phyloP scores from a whole-genome alignment of 179 eudicot genomes.

The Actinidia arguta region DNA sequence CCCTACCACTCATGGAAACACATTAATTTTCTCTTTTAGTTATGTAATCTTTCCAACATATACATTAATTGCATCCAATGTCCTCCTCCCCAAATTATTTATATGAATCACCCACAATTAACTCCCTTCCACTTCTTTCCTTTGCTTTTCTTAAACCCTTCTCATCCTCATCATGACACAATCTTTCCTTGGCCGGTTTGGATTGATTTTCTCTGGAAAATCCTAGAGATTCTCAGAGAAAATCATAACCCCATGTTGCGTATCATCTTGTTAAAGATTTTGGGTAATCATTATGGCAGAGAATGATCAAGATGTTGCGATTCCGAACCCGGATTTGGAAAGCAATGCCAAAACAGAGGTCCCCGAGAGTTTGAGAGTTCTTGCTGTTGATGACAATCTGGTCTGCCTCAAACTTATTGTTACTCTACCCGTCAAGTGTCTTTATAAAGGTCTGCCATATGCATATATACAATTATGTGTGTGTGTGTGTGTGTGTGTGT shows the following conservation, averaged over 20 bases:
- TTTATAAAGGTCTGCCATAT: background rate
- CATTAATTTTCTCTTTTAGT: background rate
- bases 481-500: background rate
- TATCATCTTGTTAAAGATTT: background rate
- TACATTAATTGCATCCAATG: background rate
- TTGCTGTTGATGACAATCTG: constrained; percentile 17
- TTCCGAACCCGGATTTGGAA: background rate
- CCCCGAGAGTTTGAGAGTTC: constrained; percentile 20
- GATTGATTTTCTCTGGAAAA: background rate
- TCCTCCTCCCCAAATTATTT: background rate
- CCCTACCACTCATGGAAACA: background rate
- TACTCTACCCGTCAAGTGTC: background rate
- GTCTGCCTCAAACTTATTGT: constrained; percentile 22
- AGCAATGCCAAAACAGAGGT: background rate
- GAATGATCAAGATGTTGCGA: background rate
- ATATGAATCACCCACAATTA: too few species aligned
- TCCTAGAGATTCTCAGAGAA: background rate
- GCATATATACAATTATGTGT: background rate
- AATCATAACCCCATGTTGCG: background rate
- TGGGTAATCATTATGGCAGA: background rate
- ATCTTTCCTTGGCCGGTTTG: background rate
- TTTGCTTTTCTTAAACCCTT: background rate
- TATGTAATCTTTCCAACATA: background rate
- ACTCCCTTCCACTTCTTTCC: too few species aligned
- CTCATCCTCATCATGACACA: background rate